Evolutionary conservation across 257 asterid genomes (phyloP), one percentile per base, ranked within the genome.

Genomic region (Nemophila menziesii): DNA sequence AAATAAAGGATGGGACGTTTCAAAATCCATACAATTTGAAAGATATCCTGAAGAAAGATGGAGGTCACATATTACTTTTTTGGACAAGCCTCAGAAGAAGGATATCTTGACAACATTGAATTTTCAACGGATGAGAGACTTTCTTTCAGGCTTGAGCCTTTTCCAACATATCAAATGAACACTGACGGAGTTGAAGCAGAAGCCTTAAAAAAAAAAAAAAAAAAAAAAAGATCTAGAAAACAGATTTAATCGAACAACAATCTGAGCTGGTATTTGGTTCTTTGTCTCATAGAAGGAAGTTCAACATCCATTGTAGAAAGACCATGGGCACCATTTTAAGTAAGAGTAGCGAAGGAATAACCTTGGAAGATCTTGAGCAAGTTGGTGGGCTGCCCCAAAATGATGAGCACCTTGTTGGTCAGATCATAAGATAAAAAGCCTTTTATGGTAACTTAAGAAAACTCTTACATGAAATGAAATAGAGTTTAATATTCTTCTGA

Each of bases 381-480:
- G 22, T 34, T 11, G 36, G 12, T 38, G 54, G 54, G 8, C 44
- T 12, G 39, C 33, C 46, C 22, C 61, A 44, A 5, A 14, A 46
- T 33, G 61, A 45, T 46, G 61, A 55, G 15, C 16, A 20, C 27
- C 38, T 55, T 45, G 61, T 46, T 4, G 61, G 61, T 46, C 24
- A 46, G 42, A 24, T 9, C 9, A 24, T 24, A 24, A 24, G 33
- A 33, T 34, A 1, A 19, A n/a, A n/a, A n/a, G n/a, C n/a, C n/a
- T n/a, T n/a, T n/a, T n/a, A n/a, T n/a, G n/a, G n/a, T n/a, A n/a
- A n/a, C n/a, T n/a, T n/a, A n/a, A n/a, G n/a, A n/a, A n/a, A n/a
- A n/a, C n/a, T n/a, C n/a, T n/a, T n/a, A n/a, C n/a, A n/a, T n/a
- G n/a, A 19, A 8, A 22, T 10, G 19, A 13, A 19, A 0, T 8